These are phyloP conservation scores for Rutstroemia sp. DNA, from an alignment of 2,329 filamentous ascomycete genomes.

Conservation along the genomic window DNA sequence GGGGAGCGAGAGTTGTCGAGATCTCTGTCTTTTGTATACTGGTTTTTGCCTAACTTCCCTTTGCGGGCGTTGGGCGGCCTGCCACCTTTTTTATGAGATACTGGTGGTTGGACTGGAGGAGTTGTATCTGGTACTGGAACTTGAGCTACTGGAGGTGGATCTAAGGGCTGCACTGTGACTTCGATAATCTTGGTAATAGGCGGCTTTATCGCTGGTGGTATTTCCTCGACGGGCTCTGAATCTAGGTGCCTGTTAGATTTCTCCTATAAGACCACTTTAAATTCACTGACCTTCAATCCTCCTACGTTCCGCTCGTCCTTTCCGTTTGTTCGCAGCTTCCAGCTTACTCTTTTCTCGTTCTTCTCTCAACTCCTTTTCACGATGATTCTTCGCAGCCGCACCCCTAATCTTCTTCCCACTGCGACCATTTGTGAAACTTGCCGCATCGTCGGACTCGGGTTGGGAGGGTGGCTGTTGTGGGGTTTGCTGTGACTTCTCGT, in stretches of 20 bases:
- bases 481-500: conserved; percentile 29
- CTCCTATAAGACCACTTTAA: conserved; percentile 14
- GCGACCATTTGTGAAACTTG: conserved; percentile 32
- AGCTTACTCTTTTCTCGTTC: conserved; percentile 67
- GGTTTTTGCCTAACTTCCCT: conserved; percentile 64
- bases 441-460: conserved; percentile 68
- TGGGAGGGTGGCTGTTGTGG: conserved; percentile 37
- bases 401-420: conserved; percentile 56
- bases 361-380: conserved; percentile 59
- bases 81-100: conserved; percentile 54
- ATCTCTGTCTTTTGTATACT: conserved; percentile 74
- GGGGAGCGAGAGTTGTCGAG: conserved; percentile 46
- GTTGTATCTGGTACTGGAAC: conserved; percentile 41
- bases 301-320: conserved; percentile 72
- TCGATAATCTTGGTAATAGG: conserved; percentile 26
- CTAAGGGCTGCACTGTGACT: conserved; percentile 26
- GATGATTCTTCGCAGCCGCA: conserved; percentile 47
- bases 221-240: conserved; percentile 65
- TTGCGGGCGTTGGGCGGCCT: conserved; percentile 59
- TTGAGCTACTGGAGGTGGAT: conserved; percentile 40
- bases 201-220: conserved; percentile 40
- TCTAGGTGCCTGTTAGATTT: conserved; percentile 43
- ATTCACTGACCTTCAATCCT: conserved; percentile 64
- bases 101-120: conserved; percentile 34
- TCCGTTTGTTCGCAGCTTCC: conserved; percentile 72